phyloP scores from a whole-genome alignment of 305 asterid species.

The Plantago lanceolata region DNA sequence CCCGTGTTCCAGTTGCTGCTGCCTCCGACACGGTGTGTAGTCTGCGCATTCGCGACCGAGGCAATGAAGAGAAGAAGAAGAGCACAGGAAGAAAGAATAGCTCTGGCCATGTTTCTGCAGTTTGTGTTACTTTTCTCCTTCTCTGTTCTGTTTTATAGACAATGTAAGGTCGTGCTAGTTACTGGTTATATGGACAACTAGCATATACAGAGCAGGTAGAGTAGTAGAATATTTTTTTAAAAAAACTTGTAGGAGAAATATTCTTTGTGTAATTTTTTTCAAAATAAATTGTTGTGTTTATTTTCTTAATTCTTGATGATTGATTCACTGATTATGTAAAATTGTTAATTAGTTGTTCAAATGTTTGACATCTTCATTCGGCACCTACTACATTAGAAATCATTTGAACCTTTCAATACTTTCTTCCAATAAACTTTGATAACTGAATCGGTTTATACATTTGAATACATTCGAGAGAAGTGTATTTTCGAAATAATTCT shows the following conservation, averaged over 20 bases:
- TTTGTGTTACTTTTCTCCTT: neutral
- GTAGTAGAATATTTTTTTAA: slow-evolving; percentile 8
- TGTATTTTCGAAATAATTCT: too few relatives aligned
- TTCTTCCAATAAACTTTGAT: too few relatives aligned
- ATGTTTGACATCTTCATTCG: too few relatives aligned
- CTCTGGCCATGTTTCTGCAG: slow-evolving; percentile 24
- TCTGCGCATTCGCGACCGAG: slow-evolving; percentile 29
- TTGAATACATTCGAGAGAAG: too few relatives aligned
- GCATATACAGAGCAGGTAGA: neutral
- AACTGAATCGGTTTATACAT: too few relatives aligned
- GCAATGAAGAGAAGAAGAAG: slow-evolving; percentile 27
- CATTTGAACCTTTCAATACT: too few relatives aligned
- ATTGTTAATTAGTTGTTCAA: too few relatives aligned
- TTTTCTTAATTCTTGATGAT: neutral
- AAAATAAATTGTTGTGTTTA: neutral
- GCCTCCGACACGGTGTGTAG: slow-evolving; percentile 34
- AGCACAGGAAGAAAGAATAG: slow-evolving; percentile 2
- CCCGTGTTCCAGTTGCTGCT: slow-evolving; percentile 26
- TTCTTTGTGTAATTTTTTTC: slow-evolving; percentile 4
- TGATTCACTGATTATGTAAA: neutral
- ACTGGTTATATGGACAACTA: slow-evolving; percentile 20
- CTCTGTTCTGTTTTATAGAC: slow-evolving; percentile 2
- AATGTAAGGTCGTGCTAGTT: slow-evolving; percentile 6
- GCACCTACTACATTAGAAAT: too few relatives aligned
- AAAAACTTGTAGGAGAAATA: neutral